Base-by-base conservation (phyloP, 2,329 filamentous ascomycete genomes). In the Fusarium illudens region DNA sequence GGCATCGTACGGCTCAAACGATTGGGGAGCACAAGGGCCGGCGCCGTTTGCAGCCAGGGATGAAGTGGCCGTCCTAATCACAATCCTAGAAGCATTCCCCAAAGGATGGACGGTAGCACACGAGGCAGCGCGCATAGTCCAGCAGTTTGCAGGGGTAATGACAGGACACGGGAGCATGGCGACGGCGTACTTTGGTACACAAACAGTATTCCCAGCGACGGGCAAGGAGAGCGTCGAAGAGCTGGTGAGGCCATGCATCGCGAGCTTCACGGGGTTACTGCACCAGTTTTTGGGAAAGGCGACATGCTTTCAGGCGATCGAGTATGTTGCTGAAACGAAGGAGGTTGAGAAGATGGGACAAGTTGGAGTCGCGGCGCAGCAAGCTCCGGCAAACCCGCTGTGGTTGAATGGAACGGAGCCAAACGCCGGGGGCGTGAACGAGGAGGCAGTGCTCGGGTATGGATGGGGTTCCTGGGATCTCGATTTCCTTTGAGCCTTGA, bases 41-140 rank as follows among this genome's bases (percentile, higher is more conserved):
- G 29, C 66, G 1, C 64, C 77, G 1, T 77, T 76, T 37, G 68
- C 73, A 0, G 75, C 75, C 7, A 72, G 75, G 4, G 78, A 81
- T n/a, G 79, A 80, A 44, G 71, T 80, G 1, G 66, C 72, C 19
- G 65, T 78, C 9, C 61, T 80, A 4, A 72, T 78, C 30, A 71
- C 70, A 30, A 76, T 81, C 20, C 74, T 81, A 13, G 77, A 80
- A 37, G 78, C 79, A 9, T 81, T 81, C 59, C 75, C 80, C 0
- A 72, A 74, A 12, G 71, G 68, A 25, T 82, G 79, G 79, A 44
- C 62, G 4, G 67, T 72, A 4, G 79, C 79, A 2, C 77, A 75
- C 15, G 76, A 76, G n/a, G 78, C 76, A 9, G 77, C 76, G 5
- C 73, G 72, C 10, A 70, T 81, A 20, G 71, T 81, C 36, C 71